phyloP scores from a whole-genome alignment of 2,329 filamentous ascomycete species.

The Raffaelea ambrosiae region DNA sequence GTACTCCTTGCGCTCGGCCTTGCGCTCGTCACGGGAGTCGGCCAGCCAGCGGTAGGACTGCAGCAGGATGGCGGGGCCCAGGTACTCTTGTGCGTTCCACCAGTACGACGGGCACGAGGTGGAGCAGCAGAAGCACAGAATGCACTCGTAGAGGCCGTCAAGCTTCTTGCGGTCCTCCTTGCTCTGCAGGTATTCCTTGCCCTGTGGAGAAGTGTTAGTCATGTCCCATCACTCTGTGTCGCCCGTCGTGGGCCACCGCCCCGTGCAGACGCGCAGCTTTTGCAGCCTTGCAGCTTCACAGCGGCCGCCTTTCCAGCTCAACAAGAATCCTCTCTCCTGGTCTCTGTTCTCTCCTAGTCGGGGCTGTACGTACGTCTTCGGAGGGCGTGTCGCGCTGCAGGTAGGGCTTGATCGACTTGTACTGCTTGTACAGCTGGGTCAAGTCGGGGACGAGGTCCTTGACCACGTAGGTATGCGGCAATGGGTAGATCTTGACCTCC shows the following conservation, averaged over 20 bases:
- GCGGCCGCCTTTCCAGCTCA: too few relatives aligned
- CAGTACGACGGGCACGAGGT: conserved; percentile 99
- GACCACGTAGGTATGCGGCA: conserved; percentile 97
- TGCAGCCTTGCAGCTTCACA: too few relatives aligned
- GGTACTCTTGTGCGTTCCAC: conserved; percentile 99
- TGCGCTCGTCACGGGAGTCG: conserved; percentile 90
- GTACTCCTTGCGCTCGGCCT: conserved; percentile 75
- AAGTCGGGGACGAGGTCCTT: conserved; percentile 97
- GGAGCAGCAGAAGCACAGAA: conserved; percentile 97
- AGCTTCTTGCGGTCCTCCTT: conserved; percentile 93
- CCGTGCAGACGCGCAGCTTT: too few relatives aligned
- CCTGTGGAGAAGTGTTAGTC: conserved; percentile 38
- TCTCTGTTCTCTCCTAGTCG: not conserved
- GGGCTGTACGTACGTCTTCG: conserved; percentile 58
- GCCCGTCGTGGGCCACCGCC: too few relatives aligned
- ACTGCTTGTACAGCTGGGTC: conserved; percentile 99
- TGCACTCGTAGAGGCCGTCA: conserved; percentile 97
- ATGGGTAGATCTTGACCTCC: conserved; percentile 91
- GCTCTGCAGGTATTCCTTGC: conserved; percentile 84
- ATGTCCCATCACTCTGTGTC: too few relatives aligned
- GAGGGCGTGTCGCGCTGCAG: conserved; percentile 82
- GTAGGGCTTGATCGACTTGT: conserved; percentile 99
- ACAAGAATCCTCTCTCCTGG: not conserved
- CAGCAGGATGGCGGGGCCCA: conserved; percentile 90
- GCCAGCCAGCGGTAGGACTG: conserved; percentile 97